A percentile compares a stretch with the other conserved stretches of the same genome.
These are phyloP conservation scores for Venturia carpophila DNA, from an alignment of 2,329 filamentous ascomycete species.

Conservation along the genomic window DNA sequence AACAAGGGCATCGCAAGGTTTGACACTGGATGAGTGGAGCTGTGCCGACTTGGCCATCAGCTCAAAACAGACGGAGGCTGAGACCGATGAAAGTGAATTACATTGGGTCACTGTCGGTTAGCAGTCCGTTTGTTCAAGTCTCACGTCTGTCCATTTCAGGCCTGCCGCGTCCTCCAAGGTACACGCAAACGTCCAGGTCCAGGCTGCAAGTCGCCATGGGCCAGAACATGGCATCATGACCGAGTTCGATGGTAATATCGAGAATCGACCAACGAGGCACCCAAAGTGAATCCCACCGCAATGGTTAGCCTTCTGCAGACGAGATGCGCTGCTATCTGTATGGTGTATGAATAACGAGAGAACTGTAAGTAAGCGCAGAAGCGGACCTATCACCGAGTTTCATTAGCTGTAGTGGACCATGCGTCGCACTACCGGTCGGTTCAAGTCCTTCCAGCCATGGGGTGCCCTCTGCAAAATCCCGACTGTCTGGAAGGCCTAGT, in stretches of 20 bases:
- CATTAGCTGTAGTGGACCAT: neutral
- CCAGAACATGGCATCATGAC: neutral
- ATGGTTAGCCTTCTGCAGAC: slow-evolving; percentile 11
- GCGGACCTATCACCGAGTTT: slow-evolving; percentile 11
- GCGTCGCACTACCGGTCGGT: slow-evolving; percentile 8
- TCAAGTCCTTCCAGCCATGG: neutral
- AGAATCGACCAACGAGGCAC: neutral
- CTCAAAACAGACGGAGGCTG: slow-evolving; percentile 1
- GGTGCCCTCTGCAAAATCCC: neutral
- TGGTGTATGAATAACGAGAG: slow-evolving; percentile 12
- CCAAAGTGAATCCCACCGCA: neutral
- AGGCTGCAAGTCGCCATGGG: neutral
- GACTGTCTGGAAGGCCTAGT: neutral
- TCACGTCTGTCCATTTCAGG: neutral
- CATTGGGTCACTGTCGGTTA: neutral
- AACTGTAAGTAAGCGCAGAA: neutral
- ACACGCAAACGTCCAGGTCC: neutral
- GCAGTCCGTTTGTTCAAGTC: slow-evolving; percentile 2
- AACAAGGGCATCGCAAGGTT: slow-evolving; percentile 4
- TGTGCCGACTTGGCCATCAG: slow-evolving; percentile 8
- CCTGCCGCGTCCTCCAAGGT: neutral
- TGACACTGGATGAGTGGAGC: slow-evolving; percentile 1
- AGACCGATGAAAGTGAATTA: slow-evolving; percentile 8
- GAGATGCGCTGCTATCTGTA: slow-evolving; percentile 14
- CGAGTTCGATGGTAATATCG: neutral